Conservation (phyloP, 495 filamentous ascomycete genomes). For the Xylaria flabelliformis region DNA sequence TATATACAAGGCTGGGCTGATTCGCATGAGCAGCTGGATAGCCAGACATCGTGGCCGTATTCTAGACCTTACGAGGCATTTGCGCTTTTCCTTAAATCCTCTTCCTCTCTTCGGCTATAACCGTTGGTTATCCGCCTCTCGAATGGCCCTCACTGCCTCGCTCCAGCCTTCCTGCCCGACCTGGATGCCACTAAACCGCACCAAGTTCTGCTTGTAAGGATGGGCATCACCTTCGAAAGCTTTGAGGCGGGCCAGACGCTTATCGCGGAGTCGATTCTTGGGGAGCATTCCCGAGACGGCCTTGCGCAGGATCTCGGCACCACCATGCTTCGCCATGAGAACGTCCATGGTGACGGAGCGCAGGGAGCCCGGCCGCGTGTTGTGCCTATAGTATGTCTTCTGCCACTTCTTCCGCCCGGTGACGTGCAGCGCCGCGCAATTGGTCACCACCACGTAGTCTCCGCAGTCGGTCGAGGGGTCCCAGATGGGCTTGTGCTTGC, state of each 20-base stretch:
- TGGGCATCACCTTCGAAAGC: constrained; percentile 90
- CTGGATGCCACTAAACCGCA: constrained; percentile 69
- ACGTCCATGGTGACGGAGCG: constrained; percentile 91
- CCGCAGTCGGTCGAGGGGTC: constrained; percentile 97
- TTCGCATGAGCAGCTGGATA: constrained; percentile 12
- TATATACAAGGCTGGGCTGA: constrained; percentile 30
- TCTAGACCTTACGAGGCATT: background rate
- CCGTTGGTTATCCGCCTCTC: constrained; percentile 48
- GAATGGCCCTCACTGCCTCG: constrained; percentile 47
- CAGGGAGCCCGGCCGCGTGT: constrained; percentile 84
- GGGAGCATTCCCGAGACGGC: constrained; percentile 97
- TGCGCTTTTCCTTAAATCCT: background rate
- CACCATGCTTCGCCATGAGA: constrained; percentile 92
- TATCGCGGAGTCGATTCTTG: constrained; percentile 90
- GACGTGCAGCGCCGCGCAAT: constrained; percentile 83
- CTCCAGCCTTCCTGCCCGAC: constrained; percentile 56
- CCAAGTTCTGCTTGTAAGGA: constrained; percentile 88
- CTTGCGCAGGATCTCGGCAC: constrained; percentile 88
- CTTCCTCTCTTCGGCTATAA: constrained; percentile 37
- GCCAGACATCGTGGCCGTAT: background rate
- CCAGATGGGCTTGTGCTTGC: constrained; percentile 99
- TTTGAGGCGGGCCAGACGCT: constrained; percentile 87
- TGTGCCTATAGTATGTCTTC: constrained; percentile 95
- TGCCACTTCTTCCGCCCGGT: constrained; percentile 92
- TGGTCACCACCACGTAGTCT: constrained; percentile 94